phyloP scores from a whole-genome alignment of 176 grass and related monocot genomes.

The Hsuehochloa calcarea region DNA sequence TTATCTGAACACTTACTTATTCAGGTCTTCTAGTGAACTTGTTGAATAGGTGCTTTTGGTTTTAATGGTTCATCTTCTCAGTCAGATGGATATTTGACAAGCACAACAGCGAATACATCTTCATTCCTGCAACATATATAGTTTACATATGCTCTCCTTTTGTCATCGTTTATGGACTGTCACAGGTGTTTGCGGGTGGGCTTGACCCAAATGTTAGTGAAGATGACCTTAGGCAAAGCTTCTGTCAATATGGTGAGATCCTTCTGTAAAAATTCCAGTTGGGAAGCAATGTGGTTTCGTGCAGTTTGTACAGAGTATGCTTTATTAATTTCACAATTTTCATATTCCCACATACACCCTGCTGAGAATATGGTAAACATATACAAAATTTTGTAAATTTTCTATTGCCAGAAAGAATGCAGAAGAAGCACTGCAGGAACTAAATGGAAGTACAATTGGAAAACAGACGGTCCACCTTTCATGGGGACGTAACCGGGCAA shows the following conservation, averaged over 20 bases:
- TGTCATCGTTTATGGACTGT: conserved; percentile 7
- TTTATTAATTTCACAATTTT: background rate
- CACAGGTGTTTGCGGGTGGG: conserved; percentile 79
- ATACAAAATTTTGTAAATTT: background rate
- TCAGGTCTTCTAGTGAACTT: background rate
- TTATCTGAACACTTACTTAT: background rate
- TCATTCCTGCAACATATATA: conserved; percentile 14
- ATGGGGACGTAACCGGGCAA: conserved; percentile 63
- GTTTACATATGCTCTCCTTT: background rate
- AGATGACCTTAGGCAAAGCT: conserved; percentile 65
- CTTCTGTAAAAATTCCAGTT: conserved; percentile 71
- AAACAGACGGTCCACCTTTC: conserved; percentile 74
- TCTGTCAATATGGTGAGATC: conserved; percentile 74
- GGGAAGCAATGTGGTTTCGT: conserved; percentile 77
- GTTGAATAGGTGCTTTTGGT: conserved; percentile 55
- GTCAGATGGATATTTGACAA: conserved; percentile 74
- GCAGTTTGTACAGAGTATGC: conserved; percentile 48
- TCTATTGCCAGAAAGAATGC: conserved; percentile 51
- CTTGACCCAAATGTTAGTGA: conserved; percentile 66
- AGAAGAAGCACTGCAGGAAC: conserved; percentile 67
- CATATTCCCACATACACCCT: background rate
- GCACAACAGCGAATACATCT: conserved; percentile 64
- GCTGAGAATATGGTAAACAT: no score
- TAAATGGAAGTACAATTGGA: conserved; percentile 63
- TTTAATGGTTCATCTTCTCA: conserved; percentile 56